A percentile compares a stretch with the other conserved stretches of the same genome.
Evolutionary conservation across 164 flowering plant genomes (phyloP).

Genomic region (Echeveria elegans): DNA sequence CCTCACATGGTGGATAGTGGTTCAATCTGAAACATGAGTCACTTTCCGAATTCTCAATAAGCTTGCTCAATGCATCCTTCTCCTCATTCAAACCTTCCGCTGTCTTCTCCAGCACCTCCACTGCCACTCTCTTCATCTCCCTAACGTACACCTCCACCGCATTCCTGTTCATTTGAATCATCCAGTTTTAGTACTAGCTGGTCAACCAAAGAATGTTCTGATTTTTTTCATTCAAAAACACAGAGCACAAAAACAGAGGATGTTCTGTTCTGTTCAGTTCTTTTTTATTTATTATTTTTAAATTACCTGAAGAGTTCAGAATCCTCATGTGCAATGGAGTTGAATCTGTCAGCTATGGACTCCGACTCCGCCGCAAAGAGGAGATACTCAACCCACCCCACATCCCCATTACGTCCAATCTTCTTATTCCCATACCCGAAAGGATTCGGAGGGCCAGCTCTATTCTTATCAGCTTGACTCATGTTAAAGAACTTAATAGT

Average conservation of each 20-base stretch:
- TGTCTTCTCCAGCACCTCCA: constrained; percentile 25
- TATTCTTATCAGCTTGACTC: constrained; percentile 22
- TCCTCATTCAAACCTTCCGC: constrained; percentile 27
- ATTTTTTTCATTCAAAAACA: no score
- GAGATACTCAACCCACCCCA: constrained; percentile 35
- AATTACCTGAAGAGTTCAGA: constrained; percentile 21
- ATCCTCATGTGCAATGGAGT: constrained; percentile 18
- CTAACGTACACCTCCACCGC: constrained; percentile 19
- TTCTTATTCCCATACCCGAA: constrained; percentile 31
- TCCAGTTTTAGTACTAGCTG: not conserved
- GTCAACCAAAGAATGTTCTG: not conserved
- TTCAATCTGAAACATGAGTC: constrained; percentile 34
- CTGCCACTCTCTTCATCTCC: constrained; percentile 24
- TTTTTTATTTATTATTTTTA: no score
- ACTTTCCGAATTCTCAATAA: constrained; percentile 27
- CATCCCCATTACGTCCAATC: constrained; percentile 29
- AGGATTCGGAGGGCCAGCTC: constrained; percentile 24
- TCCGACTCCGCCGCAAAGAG: constrained; percentile 17
- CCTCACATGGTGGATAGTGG: constrained; percentile 31
- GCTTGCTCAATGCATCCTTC: constrained; percentile 27
- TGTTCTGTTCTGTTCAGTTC: no score
- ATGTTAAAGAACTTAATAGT: constrained; percentile 25
- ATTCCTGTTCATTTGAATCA: constrained; percentile 11
- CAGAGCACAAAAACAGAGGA: not conserved
- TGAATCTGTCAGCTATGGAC: constrained; percentile 11